These are phyloP conservation scores for Ceratocystis diversiconidia DNA, from an alignment of 2,329 filamentous ascomycete species.

Conservation along the genomic window DNA sequence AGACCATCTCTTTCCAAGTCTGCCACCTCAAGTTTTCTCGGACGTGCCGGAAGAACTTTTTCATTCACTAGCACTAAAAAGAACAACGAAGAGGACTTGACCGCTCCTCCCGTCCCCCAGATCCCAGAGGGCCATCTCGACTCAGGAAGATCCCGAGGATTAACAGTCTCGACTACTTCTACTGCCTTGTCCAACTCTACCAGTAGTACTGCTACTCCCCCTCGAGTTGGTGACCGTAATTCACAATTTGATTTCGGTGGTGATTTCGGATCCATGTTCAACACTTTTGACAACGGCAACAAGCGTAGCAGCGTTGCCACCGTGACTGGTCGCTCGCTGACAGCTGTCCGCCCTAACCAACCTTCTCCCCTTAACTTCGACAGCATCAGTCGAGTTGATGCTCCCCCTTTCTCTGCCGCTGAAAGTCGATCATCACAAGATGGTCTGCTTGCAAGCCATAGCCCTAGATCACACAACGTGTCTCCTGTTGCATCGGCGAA, in stretches of 20 bases:
- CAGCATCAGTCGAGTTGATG: constrained; percentile 25
- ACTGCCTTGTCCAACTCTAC: constrained; percentile 37
- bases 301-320: constrained; percentile 25
- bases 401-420: constrained; percentile 33
- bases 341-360: constrained; percentile 29
- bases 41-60: constrained; percentile 43
- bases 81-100: constrained; percentile 14
- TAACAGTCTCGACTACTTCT: constrained; percentile 16
- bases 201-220: constrained; percentile 38
- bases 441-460: constrained; percentile 28
- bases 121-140: constrained; percentile 16
- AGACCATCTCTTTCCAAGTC: constrained; percentile 34
- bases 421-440: constrained; percentile 39
- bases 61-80: constrained; percentile 46
- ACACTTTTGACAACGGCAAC: constrained; percentile 41
- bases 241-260: constrained; percentile 38
- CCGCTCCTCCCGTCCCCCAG: constrained; percentile 25
- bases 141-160: constrained; percentile 8
- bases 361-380: constrained; percentile 37
- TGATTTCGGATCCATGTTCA: constrained; percentile 44
- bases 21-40: constrained; percentile 36
- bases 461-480: constrained; percentile 16
- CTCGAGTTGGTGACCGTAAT: constrained; percentile 30
- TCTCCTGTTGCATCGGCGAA: constrained; percentile 20
- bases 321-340: constrained; percentile 31